A percentile compares a stretch with the other conserved stretches of the same genome.
These are phyloP conservation scores for Lepidium africanum DNA, from an alignment of 345 rosid genomes.

Conservation along the genomic window DNA sequence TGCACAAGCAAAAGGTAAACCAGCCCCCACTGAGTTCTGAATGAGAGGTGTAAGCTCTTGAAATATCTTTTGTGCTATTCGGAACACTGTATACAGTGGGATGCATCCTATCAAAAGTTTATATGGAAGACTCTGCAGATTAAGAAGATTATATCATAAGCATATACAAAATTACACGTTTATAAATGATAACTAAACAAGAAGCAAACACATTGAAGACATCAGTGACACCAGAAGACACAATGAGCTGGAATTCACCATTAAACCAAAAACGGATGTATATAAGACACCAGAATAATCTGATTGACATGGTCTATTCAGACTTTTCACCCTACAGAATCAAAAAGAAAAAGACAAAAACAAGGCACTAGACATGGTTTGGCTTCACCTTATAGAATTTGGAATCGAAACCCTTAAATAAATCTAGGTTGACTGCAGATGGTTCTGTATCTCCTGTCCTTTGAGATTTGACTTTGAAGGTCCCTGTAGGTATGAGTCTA, in stretches of 20 bases:
- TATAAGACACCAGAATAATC: neutral
- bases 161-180: neutral
- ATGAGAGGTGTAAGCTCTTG: constrained; percentile 31
- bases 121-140: constrained; percentile 43
- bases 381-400: constrained; percentile 18
- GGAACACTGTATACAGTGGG: constrained; percentile 38
- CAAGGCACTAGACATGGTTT: neutral
- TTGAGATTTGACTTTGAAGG: constrained; percentile 30
- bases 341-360: neutral
- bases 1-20: constrained; percentile 60
- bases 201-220: neutral
- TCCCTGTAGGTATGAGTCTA: constrained; percentile 25
- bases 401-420: constrained; percentile 17
- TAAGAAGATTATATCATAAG: constrained; percentile 18
- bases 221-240: neutral
- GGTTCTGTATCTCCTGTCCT: constrained; percentile 20
- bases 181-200: neutral
- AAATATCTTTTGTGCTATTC: constrained; percentile 31
- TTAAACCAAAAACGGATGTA: neutral
- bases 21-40: constrained; percentile 34
- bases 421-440: neutral
- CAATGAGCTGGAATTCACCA: neutral
- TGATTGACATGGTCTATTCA: neutral
- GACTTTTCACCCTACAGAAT: neutral
- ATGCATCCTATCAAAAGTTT: constrained; percentile 36